Base-by-base conservation (phyloP, 441 rosid genomes). In the Erodium moschatum region DNA sequence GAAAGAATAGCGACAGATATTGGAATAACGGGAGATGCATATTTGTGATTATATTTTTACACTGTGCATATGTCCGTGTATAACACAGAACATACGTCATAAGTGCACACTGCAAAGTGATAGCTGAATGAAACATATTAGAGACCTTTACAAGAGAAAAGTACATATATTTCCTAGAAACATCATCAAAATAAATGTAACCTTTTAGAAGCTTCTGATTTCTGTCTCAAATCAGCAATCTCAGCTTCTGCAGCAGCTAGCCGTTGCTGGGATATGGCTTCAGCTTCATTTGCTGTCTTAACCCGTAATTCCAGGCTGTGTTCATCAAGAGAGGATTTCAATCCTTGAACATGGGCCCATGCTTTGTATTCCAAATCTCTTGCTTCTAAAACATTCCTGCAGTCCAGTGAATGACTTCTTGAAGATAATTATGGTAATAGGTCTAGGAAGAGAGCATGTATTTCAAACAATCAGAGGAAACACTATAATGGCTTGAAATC, bases 201-300 rank as follows among this genome's bases (percentile, higher is more conserved):
- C 99, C 97, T 88, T 84, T 85, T 95, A 70, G 87, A 86, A 79
- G 83, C 83, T 74, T 95, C 97, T 76, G 85, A 80, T 77, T 82
- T 87, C 78, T 85, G 95, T 76, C 97, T 86, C 83, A 85, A 75
- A 67, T 92, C 97, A 77, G 93, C 93, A 84, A 95, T 89, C 81
- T 92, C 98, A 65, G 98, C 97, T 84, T 95, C 99, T 15, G 97
- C 95, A 76, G 97, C 87, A 72, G 97, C 99, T 77, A 95, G 83
- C 81, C 77, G 85, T 77, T 90, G 99, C 78, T 95, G 98, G 68
- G 99, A 90, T 60, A 81, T 71, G 38, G 99, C 98, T 77, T 95
- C 98, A 54, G 97, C 98, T 86, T 92, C 96, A 77, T 87, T 95
- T 72, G 99, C 97, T 33, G 83, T 85, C 86, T 95, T 95, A 33